These are phyloP conservation scores for Phytophthora crassamura DNA, from an alignment of 352 stramenopile species.

Conservation along the genomic window DNA sequence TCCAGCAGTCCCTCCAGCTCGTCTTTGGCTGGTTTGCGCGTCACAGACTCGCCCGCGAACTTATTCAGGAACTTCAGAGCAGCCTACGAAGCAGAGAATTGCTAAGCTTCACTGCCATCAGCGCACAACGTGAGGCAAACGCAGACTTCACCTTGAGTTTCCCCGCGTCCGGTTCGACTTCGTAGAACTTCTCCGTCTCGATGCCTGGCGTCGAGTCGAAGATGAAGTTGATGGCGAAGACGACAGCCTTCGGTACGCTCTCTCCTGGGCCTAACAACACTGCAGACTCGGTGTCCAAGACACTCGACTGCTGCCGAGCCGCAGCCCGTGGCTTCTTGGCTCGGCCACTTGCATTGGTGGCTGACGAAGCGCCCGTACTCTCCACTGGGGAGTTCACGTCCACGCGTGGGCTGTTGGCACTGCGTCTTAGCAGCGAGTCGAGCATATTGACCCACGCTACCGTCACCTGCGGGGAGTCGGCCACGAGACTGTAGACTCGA, in stretches of 20 bases:
- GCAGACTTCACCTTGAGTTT: slow-evolving; percentile 61
- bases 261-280: slow-evolving; percentile 55
- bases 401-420: slow-evolving; percentile 75
- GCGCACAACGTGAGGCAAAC: slow-evolving; percentile 3
- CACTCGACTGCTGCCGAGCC: slow-evolving; percentile 48
- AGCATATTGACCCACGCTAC: slow-evolving; percentile 80
- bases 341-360: slow-evolving; percentile 30
- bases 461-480: slow-evolving; percentile 76
- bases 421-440: slow-evolving; percentile 73
- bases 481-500: slow-evolving; percentile 79
- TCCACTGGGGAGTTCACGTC: slow-evolving; percentile 40
- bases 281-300: slow-evolving; percentile 53
- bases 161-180: slow-evolving; percentile 47
- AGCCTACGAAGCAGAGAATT: slow-evolving; percentile 13
- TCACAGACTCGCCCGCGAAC: slow-evolving; percentile 43
- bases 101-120: background rate
- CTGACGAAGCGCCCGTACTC: slow-evolving; percentile 9
- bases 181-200: slow-evolving; percentile 79
- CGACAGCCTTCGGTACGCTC: slow-evolving; percentile 58
- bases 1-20: slow-evolving; percentile 69
- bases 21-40: slow-evolving; percentile 59
- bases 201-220: slow-evolving; percentile 83
- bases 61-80: slow-evolving; percentile 74
- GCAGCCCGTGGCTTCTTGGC: slow-evolving; percentile 36
- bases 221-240: slow-evolving; percentile 82